Base-by-base conservation (phyloP, 805 yeast genomes). In the Hermanozyma aechmeae region DNA sequence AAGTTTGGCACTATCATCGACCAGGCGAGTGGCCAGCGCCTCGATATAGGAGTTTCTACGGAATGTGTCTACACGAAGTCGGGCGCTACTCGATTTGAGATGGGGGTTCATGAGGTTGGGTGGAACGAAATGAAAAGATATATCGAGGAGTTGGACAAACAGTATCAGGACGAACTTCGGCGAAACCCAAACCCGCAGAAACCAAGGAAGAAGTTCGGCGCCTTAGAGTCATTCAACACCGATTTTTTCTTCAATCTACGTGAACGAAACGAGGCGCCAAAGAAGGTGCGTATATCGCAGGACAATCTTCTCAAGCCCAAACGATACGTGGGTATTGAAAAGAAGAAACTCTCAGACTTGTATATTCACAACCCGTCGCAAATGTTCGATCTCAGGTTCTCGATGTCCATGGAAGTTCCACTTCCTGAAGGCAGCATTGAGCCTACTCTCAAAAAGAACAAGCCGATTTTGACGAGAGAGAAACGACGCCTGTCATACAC, bases 361-460 rank as follows among this genome's bases (percentile, higher is more conserved):
- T 68, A 73, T 43, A 62, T 86, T 13, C 76, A 72, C 45, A 69
- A 79, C 31, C 96, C 96, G 4, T 78, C 81, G 38, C 73, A 81
- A 18, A 65, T 76, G 53, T 78, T 76, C 48, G 96, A 86, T 54
- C 62, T 79, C 41, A 68, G 94, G 42, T 58, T 86, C 21, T 76
- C 93, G 5, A 56, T 87, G 38, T 73, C 84, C 22, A 53, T 81
- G 16, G 96, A 86, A 71, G 50, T 77, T 34, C 95, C 95, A 1
- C 70, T 72, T 15, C 67, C 71, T 19, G 75, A 68, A 56, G 54
- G 73, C 48, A 53, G 76, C 58, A 42, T 78, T 49, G 70, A 67
- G 56, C 67, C 61, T 46, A 45, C 55, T 12, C 39, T 71, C 53
- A 62, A 63, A 48, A 58, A 68, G 45, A 61, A 68, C 47, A 58